Evolutionary conservation across 179 eudicot genomes (phyloP), one percentile per base, ranked within the genome.

Genomic region (Corrigiola litoralis): DNA sequence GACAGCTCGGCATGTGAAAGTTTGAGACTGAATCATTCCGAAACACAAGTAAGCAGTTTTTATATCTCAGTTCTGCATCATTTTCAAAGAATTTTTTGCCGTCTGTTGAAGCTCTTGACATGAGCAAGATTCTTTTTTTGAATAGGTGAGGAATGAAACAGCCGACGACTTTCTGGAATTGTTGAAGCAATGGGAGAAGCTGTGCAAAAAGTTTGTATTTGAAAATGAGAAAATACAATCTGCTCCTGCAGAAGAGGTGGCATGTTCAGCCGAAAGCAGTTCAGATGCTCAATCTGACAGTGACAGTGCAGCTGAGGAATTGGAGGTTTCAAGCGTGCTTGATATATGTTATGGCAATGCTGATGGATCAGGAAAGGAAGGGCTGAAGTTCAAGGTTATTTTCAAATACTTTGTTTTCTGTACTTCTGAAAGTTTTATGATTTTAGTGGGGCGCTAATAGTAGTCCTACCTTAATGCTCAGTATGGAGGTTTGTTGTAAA

Each of bases 131-230:
- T 36, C 59, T 70, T 75, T 31, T n/a, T 68, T 56, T 63, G 21
- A 37, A 36, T 67, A 90, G 99, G 88, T 94, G 68, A 86, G 87
- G 70, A 84, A 86, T 78, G 90, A 80, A 74, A 53, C 79, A 40
- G 97, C 90, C 46, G 95, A 94, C 62, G 88, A 94, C 70, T 91
- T 90, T 70, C 90, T 94, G 44, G 86, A 86, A 69, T 76, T 94
- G 45, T 58, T 94, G 77, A 94, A 79, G 80, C 81, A 76, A 65
- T 94, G 99, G 99, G 92, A 88, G 66, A 80, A 71, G 51, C 84
- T 94, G 58, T 90, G 97, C 73, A 82, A 84, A 46, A 40, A 59
- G 31, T 77, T 79, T 75, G 87, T 75, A 42, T 51, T 51, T 16
- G 67, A 65, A 67, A 74, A 79, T 75, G 55, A 66, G 27, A 72